A percentile compares a stretch with the other conserved stretches of the same genome.
phyloP scores from a whole-genome alignment of 1,139 yeast genomes.

The Diutina ranongensis region DNA sequence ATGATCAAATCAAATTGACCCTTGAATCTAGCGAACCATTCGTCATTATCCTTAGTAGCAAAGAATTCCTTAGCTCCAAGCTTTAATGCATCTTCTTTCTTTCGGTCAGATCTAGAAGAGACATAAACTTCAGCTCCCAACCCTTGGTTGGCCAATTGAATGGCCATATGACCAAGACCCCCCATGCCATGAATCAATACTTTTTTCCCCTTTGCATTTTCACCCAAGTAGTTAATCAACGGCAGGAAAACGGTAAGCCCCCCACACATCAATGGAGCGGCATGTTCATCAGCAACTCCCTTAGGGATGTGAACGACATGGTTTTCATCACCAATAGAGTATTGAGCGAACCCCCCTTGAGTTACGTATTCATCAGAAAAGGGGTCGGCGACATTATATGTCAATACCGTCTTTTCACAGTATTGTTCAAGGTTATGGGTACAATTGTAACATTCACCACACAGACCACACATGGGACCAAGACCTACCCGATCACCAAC shows the following conservation, averaged over 20 bases:
- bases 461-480: background rate
- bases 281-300: background rate
- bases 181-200: conserved; percentile 4
- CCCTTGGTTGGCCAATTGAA: conserved; percentile 1
- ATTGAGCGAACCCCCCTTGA: conserved; percentile 5
- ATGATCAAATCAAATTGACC: conserved; percentile 2
- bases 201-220: conserved; percentile 8
- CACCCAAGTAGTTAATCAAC: background rate
- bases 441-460: background rate
- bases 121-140: conserved; percentile 3
- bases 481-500: background rate
- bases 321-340: background rate
- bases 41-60: background rate
- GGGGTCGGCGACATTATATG: background rate
- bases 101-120: background rate
- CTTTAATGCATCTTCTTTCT: background rate
- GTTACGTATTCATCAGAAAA: conserved; percentile 1
- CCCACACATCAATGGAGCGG: conserved; percentile 6
- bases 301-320: conserved; percentile 1
- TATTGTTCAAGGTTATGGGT: background rate
- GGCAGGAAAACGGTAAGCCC: conserved; percentile 6
- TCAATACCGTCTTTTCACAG: background rate
- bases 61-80: background rate
- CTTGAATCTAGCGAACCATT: background rate
- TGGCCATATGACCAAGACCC: conserved; percentile 5